phyloP scores from a whole-genome alignment of 192 early-diverging fungal genomes.

The Rhizophagus sp. region DNA sequence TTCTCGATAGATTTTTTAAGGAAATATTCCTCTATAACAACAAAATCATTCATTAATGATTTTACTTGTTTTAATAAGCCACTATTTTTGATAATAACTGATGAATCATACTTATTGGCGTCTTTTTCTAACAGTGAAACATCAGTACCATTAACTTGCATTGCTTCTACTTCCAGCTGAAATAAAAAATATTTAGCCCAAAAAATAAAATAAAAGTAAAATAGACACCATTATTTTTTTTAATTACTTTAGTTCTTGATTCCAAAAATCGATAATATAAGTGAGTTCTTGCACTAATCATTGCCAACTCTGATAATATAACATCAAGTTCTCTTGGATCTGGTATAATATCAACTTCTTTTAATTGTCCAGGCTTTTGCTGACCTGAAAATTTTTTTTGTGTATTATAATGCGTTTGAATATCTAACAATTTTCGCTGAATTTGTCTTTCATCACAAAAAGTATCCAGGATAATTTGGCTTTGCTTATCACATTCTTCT shows the following conservation, averaged over 20 bases:
- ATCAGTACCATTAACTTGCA: slow-evolving; percentile 31
- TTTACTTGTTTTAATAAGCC: slow-evolving; percentile 61
- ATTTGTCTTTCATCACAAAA: slow-evolving; percentile 76
- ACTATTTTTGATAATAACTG: slow-evolving; percentile 56
- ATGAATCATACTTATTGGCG: slow-evolving; percentile 49
- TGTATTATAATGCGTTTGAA: slow-evolving; percentile 48
- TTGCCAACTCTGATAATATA: slow-evolving; percentile 78
- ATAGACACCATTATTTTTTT: background rate
- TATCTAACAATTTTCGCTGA: slow-evolving; percentile 52
- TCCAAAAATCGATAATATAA: slow-evolving; percentile 85
- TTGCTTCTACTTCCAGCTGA: slow-evolving; percentile 39
- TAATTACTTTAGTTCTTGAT: slow-evolving; percentile 65
- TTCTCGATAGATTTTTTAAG: slow-evolving; percentile 73
- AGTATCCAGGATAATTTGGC: slow-evolving; percentile 70
- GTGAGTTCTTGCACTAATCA: slow-evolving; percentile 75
- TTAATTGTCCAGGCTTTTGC: slow-evolving; percentile 23
- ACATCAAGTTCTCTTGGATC: slow-evolving; percentile 80
- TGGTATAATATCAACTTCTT: slow-evolving; percentile 40
- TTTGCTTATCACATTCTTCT: slow-evolving; percentile 84
- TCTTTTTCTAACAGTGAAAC: slow-evolving; percentile 42
- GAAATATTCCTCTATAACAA: slow-evolving; percentile 77
- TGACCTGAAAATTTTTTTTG: slow-evolving; percentile 25
- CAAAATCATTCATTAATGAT: slow-evolving; percentile 66
- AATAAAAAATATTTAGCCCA: background rate
- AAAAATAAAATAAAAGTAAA: background rate